Base-by-base conservation (phyloP, 495 filamentous ascomycete genomes). In the Glonium stellatum region DNA sequence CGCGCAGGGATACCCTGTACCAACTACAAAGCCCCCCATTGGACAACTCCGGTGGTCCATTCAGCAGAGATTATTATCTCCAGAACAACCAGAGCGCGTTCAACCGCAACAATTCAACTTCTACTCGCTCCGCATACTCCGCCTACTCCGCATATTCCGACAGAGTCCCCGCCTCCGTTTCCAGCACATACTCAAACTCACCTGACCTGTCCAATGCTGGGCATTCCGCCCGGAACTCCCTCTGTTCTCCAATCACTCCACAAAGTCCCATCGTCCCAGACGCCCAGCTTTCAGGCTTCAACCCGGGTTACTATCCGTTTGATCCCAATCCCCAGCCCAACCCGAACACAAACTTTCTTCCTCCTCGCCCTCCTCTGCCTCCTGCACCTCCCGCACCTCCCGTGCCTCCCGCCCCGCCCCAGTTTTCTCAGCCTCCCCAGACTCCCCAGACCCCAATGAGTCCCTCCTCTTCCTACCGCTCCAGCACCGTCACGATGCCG, bases 121-220 rank as follows among this genome's bases (percentile, higher is more conserved):
- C 62, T 49, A 55, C 48, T 39, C 55, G 65, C 36, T 67, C 65
- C 4, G 52, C 58, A 11, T 67, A 67, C 36, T 67, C n/a, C n/a
- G n/a, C n/a, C n/a, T n/a, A n/a, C 36, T 67, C 65, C 4, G 52
- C 58, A 11, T 67, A 67, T 31, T 67, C 65, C 0, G 60, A 64
- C 23, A 41, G 27, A 27, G 34, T 58, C 5, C 51, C 65, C 4
- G 57, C 57, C n/a, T 67, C 65, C 9, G 21, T 63, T 5, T 64
- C 63, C 61, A 60, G 65, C 48, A n/a, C 57, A 27, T 50, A 64
- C 27, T 67, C 61, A 8, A 56, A 10, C 19, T 52, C 53, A 5
- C 58, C 65, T 41, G 22, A 13, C 8, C 31, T 47, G 46, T 55
- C 47, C 51, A 11, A 8, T 25, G 13, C 48, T 1, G 48, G 27